phyloP scores from a whole-genome alignment of 768 basidiomycete species.

The Nidularia sp. region DNA sequence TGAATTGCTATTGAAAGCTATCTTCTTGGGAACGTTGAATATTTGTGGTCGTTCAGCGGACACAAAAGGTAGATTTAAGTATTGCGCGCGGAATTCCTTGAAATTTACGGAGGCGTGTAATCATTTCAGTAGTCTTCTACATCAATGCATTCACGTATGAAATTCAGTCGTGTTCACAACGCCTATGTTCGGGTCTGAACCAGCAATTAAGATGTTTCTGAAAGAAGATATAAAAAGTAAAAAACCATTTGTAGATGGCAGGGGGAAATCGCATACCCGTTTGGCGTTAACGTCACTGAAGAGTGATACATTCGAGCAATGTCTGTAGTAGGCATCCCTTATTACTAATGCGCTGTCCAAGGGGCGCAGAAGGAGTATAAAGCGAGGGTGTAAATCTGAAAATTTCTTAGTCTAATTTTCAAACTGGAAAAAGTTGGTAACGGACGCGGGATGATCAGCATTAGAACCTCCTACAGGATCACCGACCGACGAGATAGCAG shows the following conservation, averaged over 20 bases:
- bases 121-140: background rate
- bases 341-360: slow-evolving; percentile 44
- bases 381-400: slow-evolving; percentile 35
- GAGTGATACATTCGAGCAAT: slow-evolving; percentile 65
- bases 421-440: background rate
- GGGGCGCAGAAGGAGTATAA: slow-evolving; percentile 39
- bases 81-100: slow-evolving; percentile 38
- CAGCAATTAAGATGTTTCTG: slow-evolving; percentile 29
- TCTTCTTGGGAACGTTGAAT: slow-evolving; percentile 27
- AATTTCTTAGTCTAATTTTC: background rate
- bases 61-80: slow-evolving; percentile 39
- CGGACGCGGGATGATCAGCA: slow-evolving; percentile 25
- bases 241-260: background rate
- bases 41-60: slow-evolving; percentile 25
- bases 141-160: slow-evolving; percentile 12
- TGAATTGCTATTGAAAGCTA: slow-evolving; percentile 32
- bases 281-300: slow-evolving; percentile 49
- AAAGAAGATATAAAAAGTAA: background rate
- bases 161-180: slow-evolving; percentile 21
- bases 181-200: slow-evolving; percentile 40
- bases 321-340: slow-evolving; percentile 32
- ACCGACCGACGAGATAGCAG: slow-evolving; percentile 29
- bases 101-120: slow-evolving; percentile 5
- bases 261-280: slow-evolving; percentile 30
- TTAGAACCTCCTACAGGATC: slow-evolving; percentile 22